Evolutionary conservation across 345 rosid species (phyloP).

Genomic region (Salix udensis): DNA sequence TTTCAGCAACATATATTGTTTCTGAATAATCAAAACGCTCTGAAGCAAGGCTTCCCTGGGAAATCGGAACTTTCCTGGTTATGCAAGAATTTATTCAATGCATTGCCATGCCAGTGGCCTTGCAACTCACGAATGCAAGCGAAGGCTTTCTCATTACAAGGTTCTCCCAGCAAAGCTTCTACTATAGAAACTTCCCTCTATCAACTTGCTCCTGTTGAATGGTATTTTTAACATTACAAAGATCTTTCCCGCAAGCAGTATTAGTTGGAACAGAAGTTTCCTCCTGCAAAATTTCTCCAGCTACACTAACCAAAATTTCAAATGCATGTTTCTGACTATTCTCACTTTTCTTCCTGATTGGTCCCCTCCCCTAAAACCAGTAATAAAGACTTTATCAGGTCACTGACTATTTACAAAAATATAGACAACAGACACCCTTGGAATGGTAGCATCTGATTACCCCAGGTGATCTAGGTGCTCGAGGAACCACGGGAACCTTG

Average conservation of each 20-base stretch:
- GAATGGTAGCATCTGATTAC: neutral
- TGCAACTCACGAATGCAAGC: neutral
- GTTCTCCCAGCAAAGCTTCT: neutral
- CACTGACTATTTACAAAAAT: neutral
- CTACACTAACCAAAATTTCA: slow-evolving; percentile 34
- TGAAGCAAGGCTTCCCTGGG: slow-evolving; percentile 6
- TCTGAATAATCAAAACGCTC: neutral
- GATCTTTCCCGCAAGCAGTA: neutral
- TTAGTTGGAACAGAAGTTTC: slow-evolving; percentile 11
- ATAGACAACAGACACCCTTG: neutral
- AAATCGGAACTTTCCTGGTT: slow-evolving; percentile 1
- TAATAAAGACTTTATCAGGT: slow-evolving; percentile 1
- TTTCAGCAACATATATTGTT: slow-evolving; percentile 12
- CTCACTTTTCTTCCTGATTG: slow-evolving; percentile 20
- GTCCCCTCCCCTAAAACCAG: slow-evolving; percentile 23
- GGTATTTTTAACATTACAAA: neutral
- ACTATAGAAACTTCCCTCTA: neutral
- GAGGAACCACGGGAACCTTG: slow-evolving; percentile 15
- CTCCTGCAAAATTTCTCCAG: slow-evolving; percentile 27
- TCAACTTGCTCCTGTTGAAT: slow-evolving; percentile 1
- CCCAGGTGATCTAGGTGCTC: slow-evolving; percentile 18
- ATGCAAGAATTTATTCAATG: slow-evolving; percentile 8
- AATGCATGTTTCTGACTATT: slow-evolving; percentile 16
- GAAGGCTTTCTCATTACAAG: neutral
- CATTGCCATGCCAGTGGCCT: neutral